Percentiles rank a stretch among this genome's conserved stretches.
phyloP scores from a whole-genome alignment of 1,284 basidiomycete genomes.

The Pseudozyma pruni region DNA sequence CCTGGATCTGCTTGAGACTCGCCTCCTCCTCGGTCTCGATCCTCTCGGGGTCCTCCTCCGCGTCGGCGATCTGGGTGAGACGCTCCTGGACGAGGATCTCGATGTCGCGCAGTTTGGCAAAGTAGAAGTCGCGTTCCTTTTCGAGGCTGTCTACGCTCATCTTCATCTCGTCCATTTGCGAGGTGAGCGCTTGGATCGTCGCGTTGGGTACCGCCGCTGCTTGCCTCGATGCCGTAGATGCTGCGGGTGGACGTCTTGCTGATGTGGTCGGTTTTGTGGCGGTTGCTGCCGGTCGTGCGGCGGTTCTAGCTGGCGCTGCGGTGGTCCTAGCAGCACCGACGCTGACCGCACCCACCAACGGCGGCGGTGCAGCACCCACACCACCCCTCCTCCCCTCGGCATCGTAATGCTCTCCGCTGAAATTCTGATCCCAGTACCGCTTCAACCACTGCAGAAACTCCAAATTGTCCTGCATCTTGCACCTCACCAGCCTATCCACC shows the following conservation, averaged over 20 bases:
- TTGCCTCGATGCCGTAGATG: constrained; percentile 74
- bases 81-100: constrained; percentile 81
- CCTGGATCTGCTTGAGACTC: constrained; percentile 84
- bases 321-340: constrained; percentile 42
- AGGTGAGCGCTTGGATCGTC: constrained; percentile 75
- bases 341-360: constrained; percentile 52
- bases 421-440: constrained; percentile 94
- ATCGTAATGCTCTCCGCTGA: constrained; percentile 88
- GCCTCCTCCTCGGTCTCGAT: constrained; percentile 72
- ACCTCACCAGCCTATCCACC: constrained; percentile 91
- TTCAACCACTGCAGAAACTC: constrained; percentile 99
- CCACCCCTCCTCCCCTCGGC: constrained; percentile 82
- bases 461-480: constrained; percentile 99
- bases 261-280: constrained; percentile 10
- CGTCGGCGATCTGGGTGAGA: constrained; percentile 58
- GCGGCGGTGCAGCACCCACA: constrained; percentile 67
- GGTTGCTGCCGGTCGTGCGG: constrained; percentile 9
- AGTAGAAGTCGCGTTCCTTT: constrained; percentile 98
- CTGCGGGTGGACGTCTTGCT: constrained; percentile 5
- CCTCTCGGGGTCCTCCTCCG: constrained; percentile 20
- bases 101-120: constrained; percentile 86
- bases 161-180: constrained; percentile 84
- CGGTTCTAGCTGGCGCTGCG: constrained; percentile 6
- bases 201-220: constrained; percentile 62
- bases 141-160: constrained; percentile 80